phyloP scores from a whole-genome alignment of 2,329 filamentous ascomycete genomes.

The Thielaviopsis ethacetica region DNA sequence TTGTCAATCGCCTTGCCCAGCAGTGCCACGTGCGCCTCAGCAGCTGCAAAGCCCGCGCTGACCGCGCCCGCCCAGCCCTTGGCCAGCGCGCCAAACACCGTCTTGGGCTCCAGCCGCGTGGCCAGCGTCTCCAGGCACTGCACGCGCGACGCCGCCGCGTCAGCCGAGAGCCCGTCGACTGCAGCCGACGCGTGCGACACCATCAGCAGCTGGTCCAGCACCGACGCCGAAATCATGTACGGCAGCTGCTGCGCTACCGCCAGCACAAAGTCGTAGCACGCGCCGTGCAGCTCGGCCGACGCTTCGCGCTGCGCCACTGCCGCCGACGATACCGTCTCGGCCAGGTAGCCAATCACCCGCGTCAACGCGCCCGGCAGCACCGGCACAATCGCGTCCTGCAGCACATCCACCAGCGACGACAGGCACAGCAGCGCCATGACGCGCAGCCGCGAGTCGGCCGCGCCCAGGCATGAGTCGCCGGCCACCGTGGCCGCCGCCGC shows the following conservation, averaged over 20 bases:
- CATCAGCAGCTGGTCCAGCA: slow-evolving; percentile 55
- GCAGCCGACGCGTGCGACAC: slow-evolving; percentile 58
- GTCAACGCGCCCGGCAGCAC: slow-evolving; percentile 63
- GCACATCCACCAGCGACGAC: slow-evolving; percentile 73
- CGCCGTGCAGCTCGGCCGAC: slow-evolving; percentile 57
- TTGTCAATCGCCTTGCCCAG: slow-evolving; percentile 57
- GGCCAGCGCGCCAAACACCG: slow-evolving; percentile 57
- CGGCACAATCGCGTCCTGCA: slow-evolving; percentile 73
- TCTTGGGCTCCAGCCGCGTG: slow-evolving; percentile 58
- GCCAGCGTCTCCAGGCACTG: slow-evolving; percentile 61
- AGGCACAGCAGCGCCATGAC: slow-evolving; percentile 79
- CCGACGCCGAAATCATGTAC: slow-evolving; percentile 68
- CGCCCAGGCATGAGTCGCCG: slow-evolving; percentile 58
- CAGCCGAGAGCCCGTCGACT: slow-evolving; percentile 36
- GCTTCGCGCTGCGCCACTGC: slow-evolving; percentile 32
- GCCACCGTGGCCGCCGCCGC: slow-evolving; percentile 63
- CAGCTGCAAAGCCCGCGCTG: slow-evolving; percentile 42
- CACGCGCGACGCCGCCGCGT: slow-evolving; percentile 46
- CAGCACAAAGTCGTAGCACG: slow-evolving; percentile 63
- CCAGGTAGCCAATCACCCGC: slow-evolving; percentile 54
- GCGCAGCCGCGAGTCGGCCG: slow-evolving; percentile 53
- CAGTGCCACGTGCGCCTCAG: slow-evolving; percentile 51
- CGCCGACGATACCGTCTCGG: slow-evolving; percentile 34
- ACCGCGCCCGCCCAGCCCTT: slow-evolving; percentile 55
- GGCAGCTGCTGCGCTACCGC: slow-evolving; percentile 69